These are phyloP conservation scores for Parasitella parasitica DNA, from an alignment of 371 early-diverging fungal genomes.

Conservation along the genomic window DNA sequence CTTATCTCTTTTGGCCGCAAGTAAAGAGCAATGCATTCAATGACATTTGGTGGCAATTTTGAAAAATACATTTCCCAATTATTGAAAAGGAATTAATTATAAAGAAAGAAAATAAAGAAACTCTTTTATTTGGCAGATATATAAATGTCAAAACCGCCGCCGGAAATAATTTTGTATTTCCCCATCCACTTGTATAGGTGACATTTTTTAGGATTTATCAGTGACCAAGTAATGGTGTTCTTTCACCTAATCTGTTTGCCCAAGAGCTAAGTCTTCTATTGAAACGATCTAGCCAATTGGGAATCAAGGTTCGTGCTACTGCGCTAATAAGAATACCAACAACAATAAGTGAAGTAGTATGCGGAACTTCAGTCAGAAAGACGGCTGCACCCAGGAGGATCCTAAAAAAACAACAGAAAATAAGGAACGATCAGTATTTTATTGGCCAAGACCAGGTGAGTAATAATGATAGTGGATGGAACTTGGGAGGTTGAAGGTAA, in stretches of 20 bases:
- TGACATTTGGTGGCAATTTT: neutral
- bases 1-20: neutral
- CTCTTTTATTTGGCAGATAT: neutral
- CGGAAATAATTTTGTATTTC: neutral
- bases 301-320: constrained; percentile 42
- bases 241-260: constrained; percentile 39
- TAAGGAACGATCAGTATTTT: neutral
- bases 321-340: constrained; percentile 48
- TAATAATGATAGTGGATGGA: neutral
- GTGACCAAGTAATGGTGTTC: constrained; percentile 38
- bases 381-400: constrained; percentile 37
- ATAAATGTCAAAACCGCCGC: neutral
- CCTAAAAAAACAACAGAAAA: constrained; percentile 31
- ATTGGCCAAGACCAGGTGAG: neutral
- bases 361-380: constrained; percentile 31
- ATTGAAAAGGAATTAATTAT: neutral
- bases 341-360: constrained; percentile 34
- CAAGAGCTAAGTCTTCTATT: constrained; percentile 40
- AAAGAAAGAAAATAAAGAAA: neutral
- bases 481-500: neutral
- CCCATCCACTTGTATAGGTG: neutral
- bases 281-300: constrained; percentile 38
- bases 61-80: neutral
- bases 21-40: constrained; percentile 2
- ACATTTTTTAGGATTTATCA: too few species aligned